Evolutionary conservation across 2,329 filamentous ascomycete species (phyloP), one percentile per base, ranked within the genome.

Genomic region (Apiospora phragmitis): DNA sequence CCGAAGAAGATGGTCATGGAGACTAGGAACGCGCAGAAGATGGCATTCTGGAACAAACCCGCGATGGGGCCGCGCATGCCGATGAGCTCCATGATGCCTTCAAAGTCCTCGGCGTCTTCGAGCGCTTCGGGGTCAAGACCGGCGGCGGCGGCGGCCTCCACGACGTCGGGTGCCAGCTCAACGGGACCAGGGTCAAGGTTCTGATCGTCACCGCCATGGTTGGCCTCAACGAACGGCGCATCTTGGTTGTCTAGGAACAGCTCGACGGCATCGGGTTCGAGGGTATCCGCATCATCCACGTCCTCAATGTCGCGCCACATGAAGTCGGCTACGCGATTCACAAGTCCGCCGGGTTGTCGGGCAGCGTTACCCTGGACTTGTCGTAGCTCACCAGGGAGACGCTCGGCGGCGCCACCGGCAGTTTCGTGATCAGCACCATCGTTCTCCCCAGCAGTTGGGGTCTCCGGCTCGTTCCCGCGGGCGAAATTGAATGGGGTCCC

Each of bases 21-120:
- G 18, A 99, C 94, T 38, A 99, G 87, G 65, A 98, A 92, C 9
- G 93, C 92, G 79, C 95, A 97, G 81, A 99, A 99, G 21, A 98
- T 91, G 70, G 93, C 94, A 75, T 99, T 99, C 78, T 99, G 96
- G 75, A 98, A 90, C 7, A 99, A 87, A 3, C 94, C 94, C 18
- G 92, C 92, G 3, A 99, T 86, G 0, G 96, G 96, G 0, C 96
- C 96, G 77, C 97, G 94, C 93, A 99, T 97, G 47, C 96, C 96
- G 71, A 99, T 92, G 21, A 99, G 89, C 80, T 99, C 96, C 85
- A 99, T 91, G 68, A 99, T 93, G 0, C 96, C 96, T 79, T 99
- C 96, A 21, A 99, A 90, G 78, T 99, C 96, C 81, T 99, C 96
- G 12, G 93, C 93, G 75, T 98, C 93, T 59, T 95, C 93, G 55